These are phyloP conservation scores for Colletotrichum orbiculare DNA, from an alignment of 2,329 filamentous ascomycete genomes.

Conservation along the genomic window DNA sequence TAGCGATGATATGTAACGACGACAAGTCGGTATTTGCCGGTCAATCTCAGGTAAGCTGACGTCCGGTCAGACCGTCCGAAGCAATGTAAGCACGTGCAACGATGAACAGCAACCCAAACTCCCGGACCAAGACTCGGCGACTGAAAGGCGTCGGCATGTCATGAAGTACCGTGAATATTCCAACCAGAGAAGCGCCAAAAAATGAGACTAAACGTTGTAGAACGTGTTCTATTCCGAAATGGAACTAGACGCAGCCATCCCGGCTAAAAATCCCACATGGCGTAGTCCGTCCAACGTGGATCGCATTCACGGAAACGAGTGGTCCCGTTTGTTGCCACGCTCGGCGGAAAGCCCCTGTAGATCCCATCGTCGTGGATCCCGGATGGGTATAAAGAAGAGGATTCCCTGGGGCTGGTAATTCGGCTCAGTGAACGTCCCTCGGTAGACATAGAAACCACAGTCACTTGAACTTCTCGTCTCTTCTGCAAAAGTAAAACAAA, in stretches of 20 bases:
- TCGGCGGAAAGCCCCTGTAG: background rate
- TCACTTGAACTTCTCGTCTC: background rate
- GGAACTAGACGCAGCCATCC: slow-evolving; percentile 9
- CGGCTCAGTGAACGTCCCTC: background rate
- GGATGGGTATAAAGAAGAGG: background rate
- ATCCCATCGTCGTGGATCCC: background rate
- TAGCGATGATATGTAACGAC: too few relatives aligned
- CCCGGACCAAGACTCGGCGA: too few relatives aligned
- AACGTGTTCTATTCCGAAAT: slow-evolving; percentile 5
- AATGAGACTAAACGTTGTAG: background rate
- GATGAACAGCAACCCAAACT: too few relatives aligned
- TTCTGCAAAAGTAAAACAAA: background rate
- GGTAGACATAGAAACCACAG: background rate
- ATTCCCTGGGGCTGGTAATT: background rate
- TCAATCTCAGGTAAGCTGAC: too few relatives aligned
- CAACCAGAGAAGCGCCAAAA: background rate
- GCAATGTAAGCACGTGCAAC: too few relatives aligned
- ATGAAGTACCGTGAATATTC: too few relatives aligned
- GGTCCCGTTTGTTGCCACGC: too few relatives aligned
- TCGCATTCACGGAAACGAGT: background rate
- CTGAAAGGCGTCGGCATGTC: too few relatives aligned
- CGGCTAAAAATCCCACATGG: slow-evolving; percentile 2
- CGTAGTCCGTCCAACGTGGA: slow-evolving; percentile 1
- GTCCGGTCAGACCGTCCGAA: too few relatives aligned
- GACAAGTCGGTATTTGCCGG: too few relatives aligned